phyloP scores from a whole-genome alignment of 768 basidiomycete species.

The Naematelia aurantialba region DNA sequence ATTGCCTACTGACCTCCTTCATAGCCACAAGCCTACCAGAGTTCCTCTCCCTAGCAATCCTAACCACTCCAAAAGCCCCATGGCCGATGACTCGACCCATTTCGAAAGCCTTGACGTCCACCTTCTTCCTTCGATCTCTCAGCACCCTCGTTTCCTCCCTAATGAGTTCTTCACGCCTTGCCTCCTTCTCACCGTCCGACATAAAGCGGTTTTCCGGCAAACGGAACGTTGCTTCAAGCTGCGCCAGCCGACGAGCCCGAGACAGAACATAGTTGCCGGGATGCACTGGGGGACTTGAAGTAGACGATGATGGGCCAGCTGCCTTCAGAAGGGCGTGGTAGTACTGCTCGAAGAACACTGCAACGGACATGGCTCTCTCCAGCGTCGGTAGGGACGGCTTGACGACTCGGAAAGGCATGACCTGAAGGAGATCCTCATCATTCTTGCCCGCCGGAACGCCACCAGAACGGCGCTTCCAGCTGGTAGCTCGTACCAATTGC shows the following conservation, averaged over 20 bases:
- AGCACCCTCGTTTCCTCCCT: slow-evolving; percentile 87
- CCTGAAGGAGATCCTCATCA: neutral
- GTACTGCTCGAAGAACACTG: slow-evolving; percentile 71
- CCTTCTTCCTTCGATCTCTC: slow-evolving; percentile 74
- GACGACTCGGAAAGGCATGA: slow-evolving; percentile 53
- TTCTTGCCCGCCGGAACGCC: neutral
- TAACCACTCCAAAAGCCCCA: slow-evolving; percentile 95
- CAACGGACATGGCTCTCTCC: slow-evolving; percentile 86
- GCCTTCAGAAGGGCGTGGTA: slow-evolving; percentile 48
- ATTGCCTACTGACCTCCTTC: slow-evolving; percentile 68
- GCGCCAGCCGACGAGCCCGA: slow-evolving; percentile 75
- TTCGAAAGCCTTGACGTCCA: slow-evolving; percentile 77
- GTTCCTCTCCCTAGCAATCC: slow-evolving; percentile 76
- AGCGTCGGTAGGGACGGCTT: slow-evolving; percentile 83
- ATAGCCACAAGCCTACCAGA: slow-evolving; percentile 84
- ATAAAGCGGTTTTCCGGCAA: slow-evolving; percentile 54
- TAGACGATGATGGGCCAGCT: slow-evolving; percentile 11
- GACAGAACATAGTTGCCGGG: slow-evolving; percentile 73
- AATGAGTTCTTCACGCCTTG: slow-evolving; percentile 69
- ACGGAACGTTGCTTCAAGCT: slow-evolving; percentile 80
- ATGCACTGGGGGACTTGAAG: slow-evolving; percentile 62
- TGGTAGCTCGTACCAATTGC: neutral
- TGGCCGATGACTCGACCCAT: slow-evolving; percentile 93
- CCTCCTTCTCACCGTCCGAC: slow-evolving; percentile 65
- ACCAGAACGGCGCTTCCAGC: neutral